Percentiles rank a stretch among this genome's conserved stretches.
Evolutionary conservation across 1,284 basidiomycete species (phyloP).

Genomic region (Cutaneotrichosporon cavernicola): DNA sequence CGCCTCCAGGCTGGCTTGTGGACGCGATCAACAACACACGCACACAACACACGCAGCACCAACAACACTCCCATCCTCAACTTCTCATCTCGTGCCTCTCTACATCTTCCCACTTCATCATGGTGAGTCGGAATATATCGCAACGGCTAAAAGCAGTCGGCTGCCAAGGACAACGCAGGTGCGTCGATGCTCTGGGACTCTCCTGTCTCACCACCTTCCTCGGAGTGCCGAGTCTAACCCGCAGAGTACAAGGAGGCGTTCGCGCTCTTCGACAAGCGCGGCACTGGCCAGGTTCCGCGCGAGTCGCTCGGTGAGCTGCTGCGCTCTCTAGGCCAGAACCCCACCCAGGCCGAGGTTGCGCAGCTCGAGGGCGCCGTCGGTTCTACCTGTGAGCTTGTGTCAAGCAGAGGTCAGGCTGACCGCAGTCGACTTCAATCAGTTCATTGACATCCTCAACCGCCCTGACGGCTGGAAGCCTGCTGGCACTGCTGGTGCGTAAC

Average conservation of each 20-base stretch:
- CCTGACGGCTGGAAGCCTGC: slow-evolving; percentile 97
- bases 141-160: slow-evolving; percentile 20
- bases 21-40: slow-evolving; percentile 14
- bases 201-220: neutral
- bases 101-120: slow-evolving; percentile 2
- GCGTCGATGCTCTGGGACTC: neutral
- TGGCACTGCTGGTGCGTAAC: slow-evolving; percentile 73
- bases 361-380: slow-evolving; percentile 69
- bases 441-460: slow-evolving; percentile 86
- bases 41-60: neutral
- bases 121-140: neutral
- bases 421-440: slow-evolving; percentile 82
- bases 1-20: neutral
- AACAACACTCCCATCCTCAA: neutral
- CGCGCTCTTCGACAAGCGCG: slow-evolving; percentile 95
- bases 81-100: neutral
- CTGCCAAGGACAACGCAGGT: slow-evolving; percentile 29
- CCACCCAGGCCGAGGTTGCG: slow-evolving; percentile 90
- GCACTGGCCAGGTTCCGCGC: slow-evolving; percentile 81
- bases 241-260: slow-evolving; percentile 94
- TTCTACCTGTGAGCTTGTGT: slow-evolving; percentile 34
- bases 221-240: neutral
- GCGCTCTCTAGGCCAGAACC: slow-evolving; percentile 92
- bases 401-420: neutral
- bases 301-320: slow-evolving; percentile 93